Evolutionary conservation across 306 rosid species (phyloP).

Genomic region (Cucumis sativus): DNA sequence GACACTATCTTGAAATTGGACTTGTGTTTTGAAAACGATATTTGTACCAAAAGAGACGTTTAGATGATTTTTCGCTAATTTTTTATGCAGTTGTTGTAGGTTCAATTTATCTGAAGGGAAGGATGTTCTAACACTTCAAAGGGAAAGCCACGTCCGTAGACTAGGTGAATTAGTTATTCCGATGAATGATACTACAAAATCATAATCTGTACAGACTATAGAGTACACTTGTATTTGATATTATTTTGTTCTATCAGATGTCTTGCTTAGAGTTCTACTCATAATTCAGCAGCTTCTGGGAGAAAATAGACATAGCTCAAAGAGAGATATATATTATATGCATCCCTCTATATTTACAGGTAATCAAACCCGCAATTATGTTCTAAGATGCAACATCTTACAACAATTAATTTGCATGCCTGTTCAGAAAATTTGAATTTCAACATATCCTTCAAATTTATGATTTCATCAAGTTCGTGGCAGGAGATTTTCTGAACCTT

Average conservation of each 20-base stretch:
- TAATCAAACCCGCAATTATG: conserved; percentile 7
- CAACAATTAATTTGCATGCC: not conserved
- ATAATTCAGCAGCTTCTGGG: conserved; percentile 71
- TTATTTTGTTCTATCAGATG: conserved; percentile 28
- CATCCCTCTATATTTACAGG: conserved; percentile 72
- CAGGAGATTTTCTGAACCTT: not conserved
- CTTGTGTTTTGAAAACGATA: not conserved
- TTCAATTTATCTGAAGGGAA: conserved; percentile 40
- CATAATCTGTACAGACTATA: not conserved
- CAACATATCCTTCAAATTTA: not conserved
- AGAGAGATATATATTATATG: conserved; percentile 89
- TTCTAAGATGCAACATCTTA: not conserved
- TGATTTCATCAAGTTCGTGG: not conserved
- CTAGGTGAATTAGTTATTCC: conserved; percentile 26
- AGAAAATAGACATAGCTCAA: conserved; percentile 71
- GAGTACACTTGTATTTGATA: not conserved
- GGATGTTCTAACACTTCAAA: conserved; percentile 50
- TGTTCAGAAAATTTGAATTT: not conserved
- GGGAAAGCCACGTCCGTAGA: conserved; percentile 44
- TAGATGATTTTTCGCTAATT: not conserved
- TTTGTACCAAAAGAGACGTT: not conserved
- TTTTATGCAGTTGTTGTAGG: conserved; percentile 43
- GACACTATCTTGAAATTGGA: not conserved
- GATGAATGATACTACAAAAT: not conserved
- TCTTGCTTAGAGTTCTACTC: conserved; percentile 55